These are phyloP conservation scores for Fusarium sp. DNA, from an alignment of 2,329 filamentous ascomycete species.

Conservation along the genomic window DNA sequence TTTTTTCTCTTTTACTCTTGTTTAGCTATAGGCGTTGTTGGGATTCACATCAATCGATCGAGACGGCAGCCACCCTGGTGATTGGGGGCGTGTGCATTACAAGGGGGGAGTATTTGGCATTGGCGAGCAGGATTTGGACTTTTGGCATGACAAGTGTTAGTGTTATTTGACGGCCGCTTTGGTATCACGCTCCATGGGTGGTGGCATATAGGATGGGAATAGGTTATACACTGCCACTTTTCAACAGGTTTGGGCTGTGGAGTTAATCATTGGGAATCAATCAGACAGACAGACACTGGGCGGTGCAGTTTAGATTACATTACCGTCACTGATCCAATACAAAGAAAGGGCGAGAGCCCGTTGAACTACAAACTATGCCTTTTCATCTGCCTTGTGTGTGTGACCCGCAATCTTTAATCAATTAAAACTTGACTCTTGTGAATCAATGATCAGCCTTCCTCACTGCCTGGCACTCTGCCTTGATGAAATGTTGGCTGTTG, in stretches of 20 bases:
- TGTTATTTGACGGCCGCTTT: slow-evolving; percentile 34
- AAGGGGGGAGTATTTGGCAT: slow-evolving; percentile 11
- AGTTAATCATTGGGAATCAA: slow-evolving; percentile 31
- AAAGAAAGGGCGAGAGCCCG: slow-evolving; percentile 9
- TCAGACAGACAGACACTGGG: slow-evolving; percentile 7
- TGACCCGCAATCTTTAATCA: background rate
- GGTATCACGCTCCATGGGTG: slow-evolving; percentile 23
- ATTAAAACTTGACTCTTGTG: background rate
- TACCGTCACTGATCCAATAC: slow-evolving; percentile 11
- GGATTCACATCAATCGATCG: slow-evolving; percentile 30
- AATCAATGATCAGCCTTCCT: slow-evolving; percentile 13
- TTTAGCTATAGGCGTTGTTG: slow-evolving; percentile 25
- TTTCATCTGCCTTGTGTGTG: background rate
- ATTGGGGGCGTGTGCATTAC: slow-evolving; percentile 35
- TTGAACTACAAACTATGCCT: slow-evolving; percentile 8
- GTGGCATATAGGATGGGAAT: slow-evolving; percentile 32
- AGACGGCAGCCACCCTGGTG: slow-evolving; percentile 16
- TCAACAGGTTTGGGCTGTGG: slow-evolving; percentile 32
- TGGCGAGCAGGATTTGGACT: slow-evolving; percentile 11
- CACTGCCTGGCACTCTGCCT: slow-evolving; percentile 34
- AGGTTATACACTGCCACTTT: slow-evolving; percentile 38
- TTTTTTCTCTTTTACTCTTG: slow-evolving; percentile 10
- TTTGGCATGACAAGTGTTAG: slow-evolving; percentile 27
- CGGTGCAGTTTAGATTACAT: slow-evolving; percentile 12
- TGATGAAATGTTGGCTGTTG: background rate